Evolutionary conservation across 1,284 basidiomycete species (phyloP), one percentile per base, ranked within the genome.

Genomic region (Exobasidium cylindrosporum): DNA sequence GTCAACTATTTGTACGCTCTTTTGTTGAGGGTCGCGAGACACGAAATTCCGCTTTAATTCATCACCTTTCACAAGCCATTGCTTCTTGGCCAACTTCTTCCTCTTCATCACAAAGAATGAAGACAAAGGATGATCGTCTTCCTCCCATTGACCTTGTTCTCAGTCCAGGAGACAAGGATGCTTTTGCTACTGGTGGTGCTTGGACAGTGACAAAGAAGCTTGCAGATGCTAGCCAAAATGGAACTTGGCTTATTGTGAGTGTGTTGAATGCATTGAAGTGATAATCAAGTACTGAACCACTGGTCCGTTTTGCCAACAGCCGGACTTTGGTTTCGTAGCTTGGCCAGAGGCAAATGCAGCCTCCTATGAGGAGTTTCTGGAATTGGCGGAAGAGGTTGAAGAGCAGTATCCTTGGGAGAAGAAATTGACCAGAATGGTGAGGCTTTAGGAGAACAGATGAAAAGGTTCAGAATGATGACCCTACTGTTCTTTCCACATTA

Each of bases 261-360:
- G 35, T 26, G n/a, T n/a, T n/a, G 17, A 40, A 40, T 40, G 17
- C 35, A 17, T 40, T 17, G 35, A 17, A 40, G 17, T 40, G 35
- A 10, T 17, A 14, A 44, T n/a, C n/a, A n/a, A 44, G 14, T 14
- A n/a, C 43, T n/a, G 43, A 14, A 44, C 43, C 32, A 64, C 64
- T 46, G n/a, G n/a, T n/a, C n/a, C n/a, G n/a, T n/a, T n/a, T n/a
- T n/a, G n/a, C n/a, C 54, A 64, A 26, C n/a, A 26, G 58, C 72
- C 72, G 0, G 72, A 74, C 45, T 74, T 74, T 53, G 70, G 70
- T 17, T 74, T 74, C 49, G 65, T 61, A 1, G 71, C 62, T 4
- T 74, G 72, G 72, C 70, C 70, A 23, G 72, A 74, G 40, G 56
- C 72, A 1, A 68, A 66, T 14, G 66, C 66, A 23, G 66, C 72